Conservation (phyloP, 805 yeast species). For the Candida boidinii region DNA sequence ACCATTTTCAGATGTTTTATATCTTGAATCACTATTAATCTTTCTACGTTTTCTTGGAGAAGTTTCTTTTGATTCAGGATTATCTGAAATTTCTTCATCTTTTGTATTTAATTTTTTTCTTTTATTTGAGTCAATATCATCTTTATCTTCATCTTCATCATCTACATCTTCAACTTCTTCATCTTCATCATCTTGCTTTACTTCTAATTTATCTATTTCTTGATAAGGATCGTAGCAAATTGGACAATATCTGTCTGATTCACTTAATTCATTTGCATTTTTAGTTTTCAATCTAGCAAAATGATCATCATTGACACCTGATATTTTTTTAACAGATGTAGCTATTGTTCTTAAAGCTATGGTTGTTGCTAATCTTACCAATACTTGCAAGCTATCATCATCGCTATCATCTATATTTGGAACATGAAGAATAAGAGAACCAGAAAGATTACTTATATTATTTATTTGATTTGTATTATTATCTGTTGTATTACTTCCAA, state of each 20-base stretch:
- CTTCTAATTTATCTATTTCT: conserved; percentile 15
- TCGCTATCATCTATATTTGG: conserved; percentile 58
- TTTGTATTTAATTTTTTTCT: conserved; percentile 7
- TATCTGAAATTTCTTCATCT: conserved; percentile 1
- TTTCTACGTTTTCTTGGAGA: conserved; percentile 9
- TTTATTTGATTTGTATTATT: conserved; percentile 7
- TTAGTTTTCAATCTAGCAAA: conserved; percentile 42
- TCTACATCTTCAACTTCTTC: conserved; percentile 5
- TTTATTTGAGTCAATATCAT: conserved; percentile 5
- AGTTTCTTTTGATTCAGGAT: conserved; percentile 2
- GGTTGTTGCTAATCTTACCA: conserved; percentile 60
- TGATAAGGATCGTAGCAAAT: conserved; percentile 54
- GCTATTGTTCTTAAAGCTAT: conserved; percentile 60
- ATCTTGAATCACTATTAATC: conserved; percentile 18
- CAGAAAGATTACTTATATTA: conserved; percentile 31
- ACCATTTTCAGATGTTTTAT: conserved; percentile 6
- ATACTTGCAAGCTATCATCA: conserved; percentile 50
- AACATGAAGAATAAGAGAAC: conserved; percentile 53
- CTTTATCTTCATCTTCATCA: conserved; percentile 8
- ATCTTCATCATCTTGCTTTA: conserved; percentile 2
- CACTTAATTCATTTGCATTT: conserved; percentile 19
- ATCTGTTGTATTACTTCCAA: too few species aligned
- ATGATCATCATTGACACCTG: conserved; percentile 44
- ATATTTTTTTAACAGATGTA: conserved; percentile 35
- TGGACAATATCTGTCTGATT: conserved; percentile 37